These are phyloP conservation scores for Sclerotinia minor DNA, from an alignment of 2,329 filamentous ascomycete species.

Conservation along the genomic window DNA sequence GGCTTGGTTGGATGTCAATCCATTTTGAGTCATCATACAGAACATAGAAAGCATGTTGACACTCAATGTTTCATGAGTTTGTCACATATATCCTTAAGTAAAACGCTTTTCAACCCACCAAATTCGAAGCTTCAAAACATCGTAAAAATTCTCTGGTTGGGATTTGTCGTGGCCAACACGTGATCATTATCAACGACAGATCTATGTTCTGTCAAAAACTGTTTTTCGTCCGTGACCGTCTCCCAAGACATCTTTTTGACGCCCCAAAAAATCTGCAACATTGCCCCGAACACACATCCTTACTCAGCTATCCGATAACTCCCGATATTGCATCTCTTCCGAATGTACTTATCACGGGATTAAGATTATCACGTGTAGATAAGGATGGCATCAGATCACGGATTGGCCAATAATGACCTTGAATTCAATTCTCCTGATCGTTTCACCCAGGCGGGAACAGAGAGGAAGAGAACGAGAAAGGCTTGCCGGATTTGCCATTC, in stretches of 20 bases:
- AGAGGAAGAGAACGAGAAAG: slow-evolving; percentile 20
- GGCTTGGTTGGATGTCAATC: too few species aligned
- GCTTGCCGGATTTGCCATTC: slow-evolving; percentile 24
- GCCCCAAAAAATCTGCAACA: slow-evolving; percentile 8
- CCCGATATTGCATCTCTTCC: not conserved
- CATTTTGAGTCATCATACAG: not conserved
- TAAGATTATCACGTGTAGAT: slow-evolving; percentile 21
- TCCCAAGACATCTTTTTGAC: slow-evolving; percentile 16
- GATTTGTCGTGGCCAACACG: not conserved
- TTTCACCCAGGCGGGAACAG: slow-evolving; percentile 21
- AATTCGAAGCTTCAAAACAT: not conserved
- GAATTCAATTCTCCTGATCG: slow-evolving; percentile 25
- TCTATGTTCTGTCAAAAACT: slow-evolving; percentile 5
- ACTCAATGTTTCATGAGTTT: not conserved
- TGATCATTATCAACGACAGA: slow-evolving; percentile 1
- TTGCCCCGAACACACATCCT: slow-evolving; percentile 7
- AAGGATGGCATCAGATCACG: slow-evolving; percentile 13
- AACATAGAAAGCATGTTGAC: not conserved
- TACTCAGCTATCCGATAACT: not conserved
- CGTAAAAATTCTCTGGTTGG: not conserved
- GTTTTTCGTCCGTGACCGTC: slow-evolving; percentile 7
- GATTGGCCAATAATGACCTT: slow-evolving; percentile 14
- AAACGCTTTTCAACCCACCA: not conserved
- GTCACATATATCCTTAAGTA: not conserved
- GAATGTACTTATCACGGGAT: slow-evolving; percentile 10